Evolutionary conservation across 345 rosid species (phyloP).

Genomic region (Boechera stricta): DNA sequence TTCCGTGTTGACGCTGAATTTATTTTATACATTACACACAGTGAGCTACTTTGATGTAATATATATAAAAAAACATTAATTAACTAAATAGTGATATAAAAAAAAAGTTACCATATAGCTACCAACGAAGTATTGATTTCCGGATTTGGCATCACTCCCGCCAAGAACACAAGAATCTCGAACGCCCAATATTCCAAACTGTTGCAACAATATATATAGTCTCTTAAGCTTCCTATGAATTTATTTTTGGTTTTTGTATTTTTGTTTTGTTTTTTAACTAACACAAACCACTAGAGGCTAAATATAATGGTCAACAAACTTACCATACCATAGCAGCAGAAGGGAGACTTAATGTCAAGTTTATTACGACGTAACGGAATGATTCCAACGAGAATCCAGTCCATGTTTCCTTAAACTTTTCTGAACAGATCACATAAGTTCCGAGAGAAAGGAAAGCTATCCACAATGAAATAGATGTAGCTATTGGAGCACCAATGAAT

Average conservation of each 20-base stretch:
- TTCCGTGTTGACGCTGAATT: slow-evolving; percentile 64
- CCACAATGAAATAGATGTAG: slow-evolving; percentile 75
- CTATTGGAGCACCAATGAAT: slow-evolving; percentile 70
- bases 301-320: slow-evolving; percentile 26
- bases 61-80: background rate
- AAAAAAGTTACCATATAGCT: slow-evolving; percentile 64
- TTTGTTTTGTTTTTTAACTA: background rate
- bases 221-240: slow-evolving; percentile 7
- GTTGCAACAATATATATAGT: slow-evolving; percentile 20
- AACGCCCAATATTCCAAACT: slow-evolving; percentile 86
- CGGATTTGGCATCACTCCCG: slow-evolving; percentile 72
- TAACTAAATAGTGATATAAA: slow-evolving; percentile 1
- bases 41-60: background rate
- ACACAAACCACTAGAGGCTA: background rate
- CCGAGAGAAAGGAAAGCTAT: slow-evolving; percentile 53
- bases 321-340: slow-evolving; percentile 88
- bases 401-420: slow-evolving; percentile 63
- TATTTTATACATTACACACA: background rate
- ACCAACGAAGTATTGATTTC: slow-evolving; percentile 63
- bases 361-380: slow-evolving; percentile 37
- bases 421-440: slow-evolving; percentile 51
- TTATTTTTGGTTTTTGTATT: no score
- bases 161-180: slow-evolving; percentile 76
- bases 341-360: slow-evolving; percentile 63
- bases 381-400: slow-evolving; percentile 58